Evolutionary conservation across 257 asterid species (phyloP).

Genomic region (Sherardia arvensis): DNA sequence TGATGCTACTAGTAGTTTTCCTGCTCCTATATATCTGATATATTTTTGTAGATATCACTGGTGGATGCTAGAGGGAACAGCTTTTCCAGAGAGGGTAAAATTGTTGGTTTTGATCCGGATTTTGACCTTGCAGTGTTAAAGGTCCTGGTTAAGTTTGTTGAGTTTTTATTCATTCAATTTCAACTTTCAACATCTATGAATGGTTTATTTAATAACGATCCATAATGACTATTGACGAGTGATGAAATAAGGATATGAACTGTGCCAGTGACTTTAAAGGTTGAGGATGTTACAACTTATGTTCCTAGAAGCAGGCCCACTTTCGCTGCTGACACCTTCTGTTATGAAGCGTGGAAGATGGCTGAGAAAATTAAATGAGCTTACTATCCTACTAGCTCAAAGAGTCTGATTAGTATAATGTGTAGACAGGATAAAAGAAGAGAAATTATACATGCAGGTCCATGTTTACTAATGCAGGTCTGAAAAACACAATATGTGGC

Average conservation of each 20-base stretch:
- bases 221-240: background rate
- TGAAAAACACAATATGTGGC: too few species aligned
- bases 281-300: background rate
- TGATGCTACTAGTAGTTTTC: background rate
- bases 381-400: background rate
- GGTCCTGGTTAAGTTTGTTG: conserved; percentile 22
- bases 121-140: conserved; percentile 76
- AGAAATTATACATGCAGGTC: too few species aligned
- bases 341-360: background rate
- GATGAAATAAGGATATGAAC: background rate
- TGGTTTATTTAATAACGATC: background rate
- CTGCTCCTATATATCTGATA: background rate
- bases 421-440: background rate
- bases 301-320: background rate
- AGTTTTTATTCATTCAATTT: background rate
- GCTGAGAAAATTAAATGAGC: background rate
- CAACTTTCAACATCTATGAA: background rate
- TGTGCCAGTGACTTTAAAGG: background rate
- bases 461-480: too few species aligned
- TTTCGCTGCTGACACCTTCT: background rate
- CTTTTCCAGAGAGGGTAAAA: conserved; percentile 44
- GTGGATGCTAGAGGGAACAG: conserved; percentile 57
- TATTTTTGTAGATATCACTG: conserved; percentile 38
- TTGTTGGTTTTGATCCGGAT: conserved; percentile 76
- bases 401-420: background rate